These are phyloP conservation scores for Tolypocladium tundrense DNA, from an alignment of 2,329 filamentous ascomycete genomes.

Conservation along the genomic window DNA sequence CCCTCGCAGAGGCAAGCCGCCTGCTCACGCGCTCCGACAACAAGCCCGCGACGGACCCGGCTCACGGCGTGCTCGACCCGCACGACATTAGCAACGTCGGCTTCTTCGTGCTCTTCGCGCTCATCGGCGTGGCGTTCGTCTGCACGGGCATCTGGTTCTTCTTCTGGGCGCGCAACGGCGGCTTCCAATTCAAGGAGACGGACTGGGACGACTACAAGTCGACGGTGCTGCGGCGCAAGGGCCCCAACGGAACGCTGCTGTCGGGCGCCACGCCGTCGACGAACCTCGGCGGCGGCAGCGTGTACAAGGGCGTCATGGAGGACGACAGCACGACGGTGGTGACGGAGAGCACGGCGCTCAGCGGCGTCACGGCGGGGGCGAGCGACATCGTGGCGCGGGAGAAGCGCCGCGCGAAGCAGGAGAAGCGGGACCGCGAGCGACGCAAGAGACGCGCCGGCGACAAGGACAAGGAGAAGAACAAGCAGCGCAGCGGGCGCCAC, in stretches of 20 bases:
- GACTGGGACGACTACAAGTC: slow-evolving; percentile 99
- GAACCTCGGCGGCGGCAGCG: slow-evolving; percentile 75
- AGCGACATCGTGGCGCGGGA: slow-evolving; percentile 46
- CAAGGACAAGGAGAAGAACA: slow-evolving; percentile 29
- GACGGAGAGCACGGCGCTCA: slow-evolving; percentile 35
- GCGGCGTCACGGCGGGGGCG: slow-evolving; percentile 47
- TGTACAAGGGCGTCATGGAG: slow-evolving; percentile 62
- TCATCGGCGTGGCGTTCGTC: slow-evolving; percentile 71
- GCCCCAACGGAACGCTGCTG: slow-evolving; percentile 78
- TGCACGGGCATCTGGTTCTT: slow-evolving; percentile 87
- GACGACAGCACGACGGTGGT: slow-evolving; percentile 34
- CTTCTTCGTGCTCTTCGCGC: slow-evolving; percentile 75
- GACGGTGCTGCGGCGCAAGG: slow-evolving; percentile 79
- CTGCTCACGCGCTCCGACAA: slow-evolving; percentile 25
- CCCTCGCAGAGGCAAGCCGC: slow-evolving; percentile 29
- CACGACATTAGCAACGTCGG: slow-evolving; percentile 54
- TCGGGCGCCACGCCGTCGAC: slow-evolving; percentile 76
- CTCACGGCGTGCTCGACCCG: slow-evolving; percentile 40
- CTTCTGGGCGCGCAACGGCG: slow-evolving; percentile 95
- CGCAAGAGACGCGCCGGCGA: slow-evolving; percentile 18
- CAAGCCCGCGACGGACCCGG: slow-evolving; percentile 25
- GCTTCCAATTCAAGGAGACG: slow-evolving; percentile 72
- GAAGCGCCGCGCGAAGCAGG: slow-evolving; percentile 42
- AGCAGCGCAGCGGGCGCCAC: slow-evolving; percentile 22
- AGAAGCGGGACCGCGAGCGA: slow-evolving; percentile 31